Base-by-base conservation (phyloP, 805 yeast genomes). In the Sporopachydermia quercuum region DNA sequence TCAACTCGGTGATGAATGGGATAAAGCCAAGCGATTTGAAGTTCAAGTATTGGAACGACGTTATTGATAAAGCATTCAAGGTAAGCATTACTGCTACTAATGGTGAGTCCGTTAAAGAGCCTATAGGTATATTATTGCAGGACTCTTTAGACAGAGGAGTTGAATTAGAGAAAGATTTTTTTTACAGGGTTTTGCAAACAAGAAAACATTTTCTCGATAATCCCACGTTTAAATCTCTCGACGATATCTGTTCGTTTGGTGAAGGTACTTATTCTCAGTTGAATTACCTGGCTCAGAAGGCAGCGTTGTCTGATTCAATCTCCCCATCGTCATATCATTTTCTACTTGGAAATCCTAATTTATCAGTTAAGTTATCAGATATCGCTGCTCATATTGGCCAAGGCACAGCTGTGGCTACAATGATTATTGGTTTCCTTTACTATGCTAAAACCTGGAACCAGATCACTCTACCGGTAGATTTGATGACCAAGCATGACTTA, bases 331-430 rank as follows among this genome's bases (percentile, higher is more conserved):
- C 72, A 0, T 64, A 70, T 11, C 53, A 57, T 34, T 50, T 74
- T 19, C 54, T 79, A 23, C 74, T 70, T 43, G 51, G 57, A 16
- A 66, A 74, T 36, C 57, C 66, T 0, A 45, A 45, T 4, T 51
- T 74, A n/a, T 71, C 68, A 43, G 55, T 56, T 14, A 47, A 54
- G 3, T 58, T 74, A 5, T 66, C 74, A 23, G 83, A 79, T 44
- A 68, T 78, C 5, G 69, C 75, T 6, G 91, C 93, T 0, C 94
- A 83, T 56, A 58, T 84, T 33, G 94, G 94, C 4, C 93, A 84
- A 54, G 82, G 91, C 1, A 71, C 78, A 0, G 77, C 86, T 0
- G 64, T 84, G 8, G 76, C 84, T 1, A 66, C 79, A 2, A 64
- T 72, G 56, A 63, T 84, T 11, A 59, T 78, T 39, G 82, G 80